A percentile compares a stretch with the other conserved stretches of the same genome.
These are phyloP conservation scores for Pseudopithomyces chartarum DNA, from an alignment of 2,329 filamentous ascomycete species.

Conservation along the genomic window DNA sequence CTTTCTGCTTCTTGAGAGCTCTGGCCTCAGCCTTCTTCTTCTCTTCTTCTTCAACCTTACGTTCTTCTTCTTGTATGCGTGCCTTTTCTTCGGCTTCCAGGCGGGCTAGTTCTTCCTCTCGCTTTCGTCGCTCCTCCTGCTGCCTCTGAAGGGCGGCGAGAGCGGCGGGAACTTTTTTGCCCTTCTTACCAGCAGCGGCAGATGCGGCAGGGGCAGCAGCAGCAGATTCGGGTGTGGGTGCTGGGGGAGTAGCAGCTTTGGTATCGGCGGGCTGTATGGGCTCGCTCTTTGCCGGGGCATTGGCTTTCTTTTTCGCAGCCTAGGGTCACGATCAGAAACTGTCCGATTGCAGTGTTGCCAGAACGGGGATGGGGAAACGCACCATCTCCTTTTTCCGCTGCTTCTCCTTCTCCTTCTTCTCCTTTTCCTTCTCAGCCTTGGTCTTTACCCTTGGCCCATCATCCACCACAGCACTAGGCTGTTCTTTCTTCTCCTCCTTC, in stretches of 20 bases:
- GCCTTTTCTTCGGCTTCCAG: constrained; percentile 67
- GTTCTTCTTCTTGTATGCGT: constrained; percentile 69
- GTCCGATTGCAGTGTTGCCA: neutral
- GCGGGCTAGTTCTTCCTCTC: constrained; percentile 67
- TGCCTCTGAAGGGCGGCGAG: constrained; percentile 78
- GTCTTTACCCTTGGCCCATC: constrained; percentile 70
- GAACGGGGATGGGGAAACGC: constrained; percentile 25
- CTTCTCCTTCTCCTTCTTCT: constrained; percentile 98
- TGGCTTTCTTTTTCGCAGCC: constrained; percentile 62
- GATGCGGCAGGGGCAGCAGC: constrained; percentile 32
- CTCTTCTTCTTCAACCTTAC: constrained; percentile 67
- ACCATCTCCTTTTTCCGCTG: constrained; percentile 98
- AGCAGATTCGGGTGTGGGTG: constrained; percentile 32
- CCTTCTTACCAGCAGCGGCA: constrained; percentile 65
- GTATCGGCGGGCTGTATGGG: constrained; percentile 50
- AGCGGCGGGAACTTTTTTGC: constrained; percentile 84
- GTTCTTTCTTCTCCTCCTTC: constrained; percentile 52
- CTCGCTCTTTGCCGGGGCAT: constrained; percentile 54
- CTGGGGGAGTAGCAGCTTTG: constrained; percentile 39
- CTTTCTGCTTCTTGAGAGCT: constrained; percentile 80
- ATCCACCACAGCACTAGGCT: constrained; percentile 47
- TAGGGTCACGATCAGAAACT: constrained; percentile 30
- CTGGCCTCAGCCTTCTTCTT: constrained; percentile 74
- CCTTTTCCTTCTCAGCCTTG: constrained; percentile 97
- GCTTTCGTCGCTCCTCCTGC: constrained; percentile 74